phyloP scores from a whole-genome alignment of 2,329 filamentous ascomycete genomes.

The Elsinoe batatas region DNA sequence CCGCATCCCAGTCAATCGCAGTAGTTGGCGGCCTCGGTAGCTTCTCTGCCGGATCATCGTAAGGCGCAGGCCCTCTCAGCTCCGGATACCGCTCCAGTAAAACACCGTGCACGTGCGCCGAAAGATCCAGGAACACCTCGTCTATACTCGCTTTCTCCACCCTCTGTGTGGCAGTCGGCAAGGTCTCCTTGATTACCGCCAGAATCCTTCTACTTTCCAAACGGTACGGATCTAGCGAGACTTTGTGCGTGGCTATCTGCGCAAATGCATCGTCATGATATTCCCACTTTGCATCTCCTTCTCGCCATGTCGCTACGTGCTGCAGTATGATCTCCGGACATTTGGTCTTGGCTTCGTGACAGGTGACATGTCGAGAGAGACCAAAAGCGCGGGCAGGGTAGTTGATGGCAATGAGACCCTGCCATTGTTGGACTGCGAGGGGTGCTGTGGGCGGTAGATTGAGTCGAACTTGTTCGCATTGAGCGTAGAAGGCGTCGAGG shows the following conservation, averaged over 20 bases:
- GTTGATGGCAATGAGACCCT: conserved; percentile 91
- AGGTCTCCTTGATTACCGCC: conserved; percentile 60
- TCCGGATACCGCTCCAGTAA: conserved; percentile 70
- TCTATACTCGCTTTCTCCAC: conserved; percentile 94
- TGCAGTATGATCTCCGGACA: conserved; percentile 79
- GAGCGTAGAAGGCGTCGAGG: conserved; percentile 89
- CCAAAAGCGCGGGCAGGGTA: conserved; percentile 79
- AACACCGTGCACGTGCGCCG: conserved; percentile 66
- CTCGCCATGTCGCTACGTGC: conserved; percentile 90
- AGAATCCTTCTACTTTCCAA: conserved; percentile 76
- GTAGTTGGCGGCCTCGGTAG: conserved; percentile 64
- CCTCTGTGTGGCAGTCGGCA: conserved; percentile 56
- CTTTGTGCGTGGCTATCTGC: conserved; percentile 81
- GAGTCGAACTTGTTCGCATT: conserved; percentile 88
- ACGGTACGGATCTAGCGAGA: conserved; percentile 86
- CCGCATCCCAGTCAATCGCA: conserved; percentile 71
- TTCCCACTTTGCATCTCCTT: conserved; percentile 84
- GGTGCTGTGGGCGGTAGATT: conserved; percentile 64
- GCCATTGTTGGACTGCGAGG: conserved; percentile 90
- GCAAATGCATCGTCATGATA: conserved; percentile 73
- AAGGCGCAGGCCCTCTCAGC: conserved; percentile 55
- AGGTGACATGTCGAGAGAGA: conserved; percentile 67
- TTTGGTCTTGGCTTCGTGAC: conserved; percentile 71
- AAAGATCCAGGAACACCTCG: conserved; percentile 90
- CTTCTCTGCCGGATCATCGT: conserved; percentile 60